These are phyloP conservation scores for Metschnikowia proteae DNA, from an alignment of 805 yeast species.

Conservation along the genomic window DNA sequence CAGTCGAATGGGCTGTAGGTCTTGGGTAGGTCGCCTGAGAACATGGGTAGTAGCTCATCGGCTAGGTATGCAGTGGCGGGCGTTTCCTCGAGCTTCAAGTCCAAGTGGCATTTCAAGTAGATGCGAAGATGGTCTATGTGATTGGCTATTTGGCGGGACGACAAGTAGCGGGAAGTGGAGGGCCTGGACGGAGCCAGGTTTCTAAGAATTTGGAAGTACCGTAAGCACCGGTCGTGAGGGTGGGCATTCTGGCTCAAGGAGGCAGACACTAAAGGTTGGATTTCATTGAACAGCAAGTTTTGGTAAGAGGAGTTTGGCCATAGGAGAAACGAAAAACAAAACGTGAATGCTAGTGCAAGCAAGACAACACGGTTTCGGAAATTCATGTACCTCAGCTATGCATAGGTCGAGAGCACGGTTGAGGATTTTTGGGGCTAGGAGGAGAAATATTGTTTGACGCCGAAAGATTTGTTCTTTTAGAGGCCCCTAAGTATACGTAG, in stretches of 20 bases:
- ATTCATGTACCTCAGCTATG: slow-evolving; percentile 10
- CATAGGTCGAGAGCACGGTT: background rate
- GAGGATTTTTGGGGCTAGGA: background rate
- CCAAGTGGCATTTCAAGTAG: slow-evolving; percentile 12
- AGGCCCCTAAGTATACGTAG: background rate
- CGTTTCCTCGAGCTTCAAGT: slow-evolving; percentile 7
- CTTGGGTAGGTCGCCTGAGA: slow-evolving; percentile 11
- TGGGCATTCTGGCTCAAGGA: slow-evolving; percentile 2
- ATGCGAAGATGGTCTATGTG: slow-evolving; percentile 16
- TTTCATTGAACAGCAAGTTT: slow-evolving; percentile 11
- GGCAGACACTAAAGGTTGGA: slow-evolving; percentile 6
- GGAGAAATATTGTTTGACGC: too few relatives aligned
- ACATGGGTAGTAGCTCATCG: slow-evolving; percentile 16
- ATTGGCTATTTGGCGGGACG: slow-evolving; percentile 11
- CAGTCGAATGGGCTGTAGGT: slow-evolving; percentile 7
- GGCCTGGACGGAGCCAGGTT: slow-evolving; percentile 8
- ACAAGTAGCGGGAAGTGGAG: slow-evolving; percentile 12
- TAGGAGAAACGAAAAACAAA: slow-evolving; percentile 7
- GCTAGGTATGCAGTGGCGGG: slow-evolving; percentile 8
- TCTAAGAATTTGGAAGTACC: slow-evolving; percentile 11
- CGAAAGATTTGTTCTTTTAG: too few relatives aligned
- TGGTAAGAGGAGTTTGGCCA: slow-evolving; percentile 15
- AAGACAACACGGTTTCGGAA: slow-evolving; percentile 10
- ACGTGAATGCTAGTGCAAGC: slow-evolving; percentile 6
- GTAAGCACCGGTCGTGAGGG: slow-evolving; percentile 10